Base-by-base conservation (phyloP, 192 early-diverging fungal species). In the Mortierella hygrophila region DNA sequence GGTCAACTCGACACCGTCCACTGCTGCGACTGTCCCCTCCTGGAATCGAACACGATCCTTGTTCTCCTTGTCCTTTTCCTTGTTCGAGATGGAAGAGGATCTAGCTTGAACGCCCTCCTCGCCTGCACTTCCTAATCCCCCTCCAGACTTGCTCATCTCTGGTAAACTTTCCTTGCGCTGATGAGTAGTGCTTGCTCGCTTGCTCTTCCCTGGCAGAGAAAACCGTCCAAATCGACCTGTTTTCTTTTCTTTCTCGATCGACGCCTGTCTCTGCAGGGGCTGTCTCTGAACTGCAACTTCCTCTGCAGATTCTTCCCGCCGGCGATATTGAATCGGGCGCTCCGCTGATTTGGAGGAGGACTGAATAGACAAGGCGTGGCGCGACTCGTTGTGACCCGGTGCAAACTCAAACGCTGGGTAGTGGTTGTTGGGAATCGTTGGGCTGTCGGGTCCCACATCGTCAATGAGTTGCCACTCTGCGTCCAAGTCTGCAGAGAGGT, bases 161-260 rank as follows among this genome's bases (percentile, higher is more conserved):
- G 70, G 70, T 38, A 72, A 42, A 38, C 80, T 81, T 44, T 35
- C 57, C 7, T 80, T 57, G 63, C 60, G 72, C 44, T 65, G 78
- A 35, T 49, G 72, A 37, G 32, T 29, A 11, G 57, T 55, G 23
- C 70, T 42, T n/a, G 54, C 21, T 3, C 52, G n/a, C 41, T 79
- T 74, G 52, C 32, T 74, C 68, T 40, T 42, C 70, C 41, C 41
- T 55, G 54, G 74, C 74, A 81, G 13, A 68, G 55, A 65, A 68
- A 55, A 26, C 46, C 47, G 46, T 10, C 70, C 70, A 20, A 71
- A 26, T 71, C 80, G 73, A 26, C 68, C 74, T 15, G 44, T 11
- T 52, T 81, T 81, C 46, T 75, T 81, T 23, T 63, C 65, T 21
- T 63, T 57, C 23, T 74, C 78, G 26, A 73, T 49, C 13, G 78